A percentile compares a stretch with the other conserved stretches of the same genome.
Conservation (phyloP, 305 asterid species). For the Fraxinus greggii region DNA sequence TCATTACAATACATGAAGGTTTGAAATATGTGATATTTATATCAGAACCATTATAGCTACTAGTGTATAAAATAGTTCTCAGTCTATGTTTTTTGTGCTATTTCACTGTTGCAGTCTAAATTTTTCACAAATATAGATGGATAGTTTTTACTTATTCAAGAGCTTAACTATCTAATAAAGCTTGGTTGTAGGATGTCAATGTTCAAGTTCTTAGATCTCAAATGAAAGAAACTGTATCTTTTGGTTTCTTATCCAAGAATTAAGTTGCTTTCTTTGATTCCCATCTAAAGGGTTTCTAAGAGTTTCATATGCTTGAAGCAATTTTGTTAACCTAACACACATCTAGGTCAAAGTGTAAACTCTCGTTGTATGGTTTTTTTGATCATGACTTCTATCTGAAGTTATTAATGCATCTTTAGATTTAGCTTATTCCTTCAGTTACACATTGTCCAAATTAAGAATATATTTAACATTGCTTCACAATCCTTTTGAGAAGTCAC, state of each 20-base stretch:
- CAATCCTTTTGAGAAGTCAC: background rate
- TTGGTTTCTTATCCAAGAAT: conserved; percentile 11
- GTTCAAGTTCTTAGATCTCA: background rate
- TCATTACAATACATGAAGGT: background rate
- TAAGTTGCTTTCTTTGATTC: background rate
- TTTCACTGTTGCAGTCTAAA: background rate
- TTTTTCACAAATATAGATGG: background rate
- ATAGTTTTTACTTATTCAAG: background rate
- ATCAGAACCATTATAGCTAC: background rate
- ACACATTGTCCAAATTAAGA: conserved; percentile 8
- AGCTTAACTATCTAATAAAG: conserved; percentile 3
- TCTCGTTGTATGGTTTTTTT: background rate
- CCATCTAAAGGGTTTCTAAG: background rate
- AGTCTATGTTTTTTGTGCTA: background rate
- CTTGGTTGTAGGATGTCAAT: background rate
- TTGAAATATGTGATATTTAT: background rate
- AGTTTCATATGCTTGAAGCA: background rate
- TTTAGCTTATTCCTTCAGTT: conserved; percentile 3
- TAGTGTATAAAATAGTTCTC: background rate
- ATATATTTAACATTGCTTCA: background rate
- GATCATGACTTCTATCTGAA: background rate
- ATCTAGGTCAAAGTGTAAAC: background rate
- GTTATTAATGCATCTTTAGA: background rate
- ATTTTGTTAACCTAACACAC: background rate
- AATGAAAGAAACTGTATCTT: background rate